Percentiles rank a stretch among this genome's conserved stretches.
These are phyloP conservation scores for Aspergillus wentii DNA, from an alignment of 495 filamentous ascomycete species.

Conservation along the genomic window DNA sequence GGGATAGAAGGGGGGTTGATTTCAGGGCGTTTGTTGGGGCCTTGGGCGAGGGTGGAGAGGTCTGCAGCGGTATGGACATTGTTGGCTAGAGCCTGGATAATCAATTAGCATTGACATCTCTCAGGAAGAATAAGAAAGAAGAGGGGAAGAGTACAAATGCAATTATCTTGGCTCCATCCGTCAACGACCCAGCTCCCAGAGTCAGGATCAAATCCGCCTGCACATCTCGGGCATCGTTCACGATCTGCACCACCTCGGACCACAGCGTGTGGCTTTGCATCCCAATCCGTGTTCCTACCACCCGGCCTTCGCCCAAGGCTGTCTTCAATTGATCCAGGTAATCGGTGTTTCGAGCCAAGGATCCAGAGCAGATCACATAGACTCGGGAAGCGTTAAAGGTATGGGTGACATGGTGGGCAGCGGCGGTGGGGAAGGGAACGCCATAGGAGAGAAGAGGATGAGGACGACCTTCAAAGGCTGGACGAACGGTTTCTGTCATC, in stretches of 20 bases:
- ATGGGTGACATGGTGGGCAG: constrained; percentile 40
- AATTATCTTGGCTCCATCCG: constrained; percentile 58
- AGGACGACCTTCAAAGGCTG: constrained; percentile 32
- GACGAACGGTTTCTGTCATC: constrained; percentile 30
- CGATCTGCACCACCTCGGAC: constrained; percentile 54
- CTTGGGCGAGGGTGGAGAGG: constrained; percentile 36
- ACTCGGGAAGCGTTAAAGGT: constrained; percentile 49
- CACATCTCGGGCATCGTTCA: constrained; percentile 39
- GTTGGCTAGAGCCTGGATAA: constrained; percentile 46
- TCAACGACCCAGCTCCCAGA: constrained; percentile 56
- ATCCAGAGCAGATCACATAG: constrained; percentile 58
- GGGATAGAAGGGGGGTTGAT: constrained; percentile 41
- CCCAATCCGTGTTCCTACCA: constrained; percentile 49
- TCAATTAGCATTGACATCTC: constrained; percentile 1
- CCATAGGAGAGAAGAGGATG: constrained; percentile 46
- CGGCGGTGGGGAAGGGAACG: constrained; percentile 46
- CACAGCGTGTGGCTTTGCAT: constrained; percentile 57
- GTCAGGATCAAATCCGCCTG: constrained; percentile 55
- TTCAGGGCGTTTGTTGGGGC: constrained; percentile 24
- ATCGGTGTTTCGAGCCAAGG: constrained; percentile 51
- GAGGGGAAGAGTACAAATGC: constrained; percentile 32
- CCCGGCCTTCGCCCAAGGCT: constrained; percentile 37
- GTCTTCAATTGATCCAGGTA: constrained; percentile 37
- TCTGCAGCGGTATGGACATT: constrained; percentile 34
- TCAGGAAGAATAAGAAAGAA: not conserved